phyloP scores from a whole-genome alignment of 768 basidiomycete species.

The Lentinula sp. region DNA sequence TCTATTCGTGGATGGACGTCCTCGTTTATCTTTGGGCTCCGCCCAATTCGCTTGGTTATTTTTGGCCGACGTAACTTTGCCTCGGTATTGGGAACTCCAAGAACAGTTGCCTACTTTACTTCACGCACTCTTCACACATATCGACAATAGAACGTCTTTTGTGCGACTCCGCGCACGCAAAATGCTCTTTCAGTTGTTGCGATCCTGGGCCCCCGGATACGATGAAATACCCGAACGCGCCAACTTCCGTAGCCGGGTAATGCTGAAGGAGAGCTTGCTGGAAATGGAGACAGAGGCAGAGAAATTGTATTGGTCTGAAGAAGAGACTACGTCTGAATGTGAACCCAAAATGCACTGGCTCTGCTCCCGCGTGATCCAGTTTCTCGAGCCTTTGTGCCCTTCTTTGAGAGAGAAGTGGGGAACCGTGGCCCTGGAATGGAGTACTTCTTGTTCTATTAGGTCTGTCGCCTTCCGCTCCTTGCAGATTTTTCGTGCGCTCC shows the following conservation, averaged over 20 bases:
- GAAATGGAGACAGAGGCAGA: slow-evolving; percentile 55
- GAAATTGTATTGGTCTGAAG: slow-evolving; percentile 65
- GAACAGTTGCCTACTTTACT: slow-evolving; percentile 68
- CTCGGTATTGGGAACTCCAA: slow-evolving; percentile 70
- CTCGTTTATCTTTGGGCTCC: slow-evolving; percentile 64
- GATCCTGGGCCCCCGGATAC: slow-evolving; percentile 76
- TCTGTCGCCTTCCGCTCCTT: slow-evolving; percentile 83
- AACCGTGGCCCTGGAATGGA: slow-evolving; percentile 74
- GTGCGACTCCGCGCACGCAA: slow-evolving; percentile 65
- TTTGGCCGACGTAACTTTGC: slow-evolving; percentile 68
- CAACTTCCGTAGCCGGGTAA: slow-evolving; percentile 35
- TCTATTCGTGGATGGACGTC: slow-evolving; percentile 62
- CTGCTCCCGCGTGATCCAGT: slow-evolving; percentile 55
- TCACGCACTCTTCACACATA: slow-evolving; percentile 73
- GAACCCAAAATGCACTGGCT: slow-evolving; percentile 66
- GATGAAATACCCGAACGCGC: slow-evolving; percentile 63
- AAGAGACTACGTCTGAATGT: slow-evolving; percentile 47
- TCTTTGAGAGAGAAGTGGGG: slow-evolving; percentile 75
- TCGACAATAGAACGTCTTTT: slow-evolving; percentile 70
- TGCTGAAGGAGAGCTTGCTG: slow-evolving; percentile 44
- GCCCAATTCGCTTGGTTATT: slow-evolving; percentile 90
- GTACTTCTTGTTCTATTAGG: slow-evolving; percentile 82
- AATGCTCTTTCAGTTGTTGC: slow-evolving; percentile 82
- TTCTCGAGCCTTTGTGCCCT: slow-evolving; percentile 66
- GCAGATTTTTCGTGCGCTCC: slow-evolving; percentile 81